These are phyloP conservation scores for Pontederia paniculata DNA, from an alignment of 176 grass and related monocot genomes.

Conservation along the genomic window DNA sequence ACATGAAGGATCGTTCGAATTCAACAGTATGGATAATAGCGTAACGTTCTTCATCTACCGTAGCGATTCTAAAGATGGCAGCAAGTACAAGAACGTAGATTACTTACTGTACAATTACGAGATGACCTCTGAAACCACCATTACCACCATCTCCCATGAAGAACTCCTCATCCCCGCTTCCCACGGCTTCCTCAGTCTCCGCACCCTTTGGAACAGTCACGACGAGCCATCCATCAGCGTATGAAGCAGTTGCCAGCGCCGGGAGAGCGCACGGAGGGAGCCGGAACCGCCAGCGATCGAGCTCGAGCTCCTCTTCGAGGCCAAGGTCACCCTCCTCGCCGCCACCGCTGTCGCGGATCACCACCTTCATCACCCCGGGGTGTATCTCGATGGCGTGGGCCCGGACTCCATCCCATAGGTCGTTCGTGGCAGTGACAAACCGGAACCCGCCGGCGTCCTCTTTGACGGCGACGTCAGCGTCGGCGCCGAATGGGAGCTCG, in stretches of 20 bases:
- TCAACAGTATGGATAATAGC: too few relatives aligned
- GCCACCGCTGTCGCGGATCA: conserved; percentile 27
- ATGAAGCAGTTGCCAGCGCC: conserved; percentile 39
- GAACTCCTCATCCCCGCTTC: conserved; percentile 25
- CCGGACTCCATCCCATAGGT: conserved; percentile 16
- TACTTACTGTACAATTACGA: too few relatives aligned
- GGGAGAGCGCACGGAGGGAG: conserved; percentile 42
- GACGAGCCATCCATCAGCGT: conserved; percentile 40
- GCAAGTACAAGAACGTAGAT: too few relatives aligned
- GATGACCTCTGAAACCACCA: too few relatives aligned
- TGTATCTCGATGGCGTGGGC: conserved; percentile 43
- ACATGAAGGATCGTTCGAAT: too few relatives aligned
- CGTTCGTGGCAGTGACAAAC: conserved; percentile 29
- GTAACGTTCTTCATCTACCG: too few relatives aligned
- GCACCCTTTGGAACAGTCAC: conserved; percentile 58
- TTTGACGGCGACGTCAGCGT: conserved; percentile 42
- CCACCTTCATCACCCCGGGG: conserved; percentile 58
- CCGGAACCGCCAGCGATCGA: conserved; percentile 57
- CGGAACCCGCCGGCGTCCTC: conserved; percentile 47
- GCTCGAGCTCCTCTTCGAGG: conserved; percentile 34
- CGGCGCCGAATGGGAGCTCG: conserved; percentile 68
- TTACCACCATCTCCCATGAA: too few relatives aligned
- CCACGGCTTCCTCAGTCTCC: background rate
- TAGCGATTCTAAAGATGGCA: too few relatives aligned
- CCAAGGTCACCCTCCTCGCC: background rate